A percentile compares a stretch with the other conserved stretches of the same genome.
phyloP scores from a whole-genome alignment of 2,329 filamentous ascomycete genomes.

The Elsinoe necatrix region DNA sequence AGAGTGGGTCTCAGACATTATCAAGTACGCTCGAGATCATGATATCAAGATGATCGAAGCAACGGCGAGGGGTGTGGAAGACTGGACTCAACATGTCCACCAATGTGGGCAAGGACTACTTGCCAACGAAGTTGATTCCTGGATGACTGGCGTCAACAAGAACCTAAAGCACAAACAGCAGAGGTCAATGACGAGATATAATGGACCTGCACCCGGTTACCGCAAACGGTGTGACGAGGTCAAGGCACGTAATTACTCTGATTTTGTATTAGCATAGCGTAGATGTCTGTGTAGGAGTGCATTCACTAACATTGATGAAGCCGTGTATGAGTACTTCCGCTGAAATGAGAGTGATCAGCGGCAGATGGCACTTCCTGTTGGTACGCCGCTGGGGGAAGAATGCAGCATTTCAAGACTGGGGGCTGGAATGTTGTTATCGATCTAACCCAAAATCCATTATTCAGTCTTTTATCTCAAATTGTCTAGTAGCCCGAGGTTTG shows the following conservation, averaged over 20 bases:
- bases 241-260: conserved; percentile 22
- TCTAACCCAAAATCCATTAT: no score
- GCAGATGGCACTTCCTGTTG: no score
- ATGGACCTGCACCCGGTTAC: conserved; percentile 39
- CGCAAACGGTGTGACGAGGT: conserved; percentile 29
- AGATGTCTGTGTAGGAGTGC: neutral
- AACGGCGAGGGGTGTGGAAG: conserved; percentile 33
- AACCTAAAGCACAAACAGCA: conserved; percentile 41
- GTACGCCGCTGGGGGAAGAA: no score
- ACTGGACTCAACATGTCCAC: conserved; percentile 26
- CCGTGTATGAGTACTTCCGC: no score
- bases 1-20: conserved; percentile 37
- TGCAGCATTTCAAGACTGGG: no score
- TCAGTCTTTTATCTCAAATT: neutral
- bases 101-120: conserved; percentile 39
- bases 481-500: neutral
- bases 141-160: conserved; percentile 50
- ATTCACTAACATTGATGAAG: no score
- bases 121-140: conserved; percentile 43
- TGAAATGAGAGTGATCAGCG: no score
- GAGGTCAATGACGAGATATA: conserved; percentile 41
- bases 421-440: no score
- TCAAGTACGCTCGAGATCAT: conserved; percentile 31
- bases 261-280: conserved; percentile 16
- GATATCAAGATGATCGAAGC: conserved; percentile 34